phyloP scores from a whole-genome alignment of 306 rosid species.

The Dryas drummondii region DNA sequence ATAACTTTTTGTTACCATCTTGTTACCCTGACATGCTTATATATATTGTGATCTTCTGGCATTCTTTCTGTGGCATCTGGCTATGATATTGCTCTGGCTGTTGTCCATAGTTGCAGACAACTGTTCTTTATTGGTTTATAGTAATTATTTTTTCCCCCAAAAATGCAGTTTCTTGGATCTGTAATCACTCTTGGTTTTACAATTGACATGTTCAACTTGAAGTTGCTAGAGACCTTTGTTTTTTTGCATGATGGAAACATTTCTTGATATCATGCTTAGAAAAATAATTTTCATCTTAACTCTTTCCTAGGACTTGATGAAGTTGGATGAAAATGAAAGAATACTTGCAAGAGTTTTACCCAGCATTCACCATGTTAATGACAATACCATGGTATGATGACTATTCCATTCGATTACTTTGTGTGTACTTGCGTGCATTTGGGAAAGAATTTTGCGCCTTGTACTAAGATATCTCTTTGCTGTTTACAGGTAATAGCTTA shows the following conservation, averaged over 20 bases:
- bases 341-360: conserved; percentile 61
- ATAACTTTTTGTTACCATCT: conserved; percentile 7
- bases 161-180: conserved; percentile 15
- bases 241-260: conserved; percentile 10
- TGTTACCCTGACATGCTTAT: conserved; percentile 9
- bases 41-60: conserved; percentile 7
- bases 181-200: conserved; percentile 21
- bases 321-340: conserved; percentile 74
- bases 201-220: conserved; percentile 21
- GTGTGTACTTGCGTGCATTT: neutral
- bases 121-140: neutral
- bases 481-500: conserved; percentile 82
- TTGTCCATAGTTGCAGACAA: conserved; percentile 1
- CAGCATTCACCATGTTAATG: conserved; percentile 75
- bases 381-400: conserved; percentile 56
- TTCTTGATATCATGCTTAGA: conserved; percentile 13
- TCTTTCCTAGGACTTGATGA: conserved; percentile 74
- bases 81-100: neutral
- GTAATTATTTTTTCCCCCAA: conserved; percentile 15
- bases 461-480: conserved; percentile 3
- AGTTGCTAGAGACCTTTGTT: conserved; percentile 8
- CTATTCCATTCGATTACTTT: conserved; percentile 13
- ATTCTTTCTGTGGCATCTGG: neutral
- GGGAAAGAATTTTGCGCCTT: neutral
- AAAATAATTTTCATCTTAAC: conserved; percentile 8